phyloP scores from a whole-genome alignment of 177 flowering plant species.

The Vitis hybrid region DNA sequence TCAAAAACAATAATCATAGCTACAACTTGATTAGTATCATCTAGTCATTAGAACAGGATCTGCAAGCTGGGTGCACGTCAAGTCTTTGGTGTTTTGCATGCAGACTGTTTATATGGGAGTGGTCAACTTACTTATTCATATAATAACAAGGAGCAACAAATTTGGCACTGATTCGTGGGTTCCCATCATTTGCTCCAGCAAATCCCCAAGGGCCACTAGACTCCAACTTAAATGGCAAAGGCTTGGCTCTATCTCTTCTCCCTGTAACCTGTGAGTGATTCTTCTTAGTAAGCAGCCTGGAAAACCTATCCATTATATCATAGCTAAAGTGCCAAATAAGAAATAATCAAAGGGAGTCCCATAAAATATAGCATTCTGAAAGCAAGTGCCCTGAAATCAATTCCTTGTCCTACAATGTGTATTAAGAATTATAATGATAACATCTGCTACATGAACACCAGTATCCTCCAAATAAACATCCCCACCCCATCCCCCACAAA shows the following conservation, averaged over 20 bases:
- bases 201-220: slow-evolving; percentile 85
- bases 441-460: not conserved
- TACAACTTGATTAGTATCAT: no score
- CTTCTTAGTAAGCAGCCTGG: not conserved
- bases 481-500: no score
- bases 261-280: slow-evolving; percentile 74
- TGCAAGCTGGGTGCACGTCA: no score
- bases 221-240: slow-evolving; percentile 86
- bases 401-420: not conserved
- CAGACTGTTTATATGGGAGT: not conserved
- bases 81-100: not conserved
- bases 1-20: not conserved
- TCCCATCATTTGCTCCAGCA: slow-evolving; percentile 81
- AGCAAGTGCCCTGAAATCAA: not conserved
- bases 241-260: slow-evolving; percentile 95
- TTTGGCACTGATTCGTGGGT: slow-evolving; percentile 73
- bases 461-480: not conserved
- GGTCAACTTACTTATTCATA: slow-evolving; percentile 65
- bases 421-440: not conserved
- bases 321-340: not conserved
- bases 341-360: not conserved
- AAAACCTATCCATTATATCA: not conserved
- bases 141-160: slow-evolving; percentile 92
- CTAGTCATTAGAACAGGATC: no score
- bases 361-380: not conserved